Percentiles rank a stretch among this genome's conserved stretches.
These are phyloP conservation scores for Hydrangea macrophylla DNA, from an alignment of 148 eudicot species.

Conservation along the genomic window DNA sequence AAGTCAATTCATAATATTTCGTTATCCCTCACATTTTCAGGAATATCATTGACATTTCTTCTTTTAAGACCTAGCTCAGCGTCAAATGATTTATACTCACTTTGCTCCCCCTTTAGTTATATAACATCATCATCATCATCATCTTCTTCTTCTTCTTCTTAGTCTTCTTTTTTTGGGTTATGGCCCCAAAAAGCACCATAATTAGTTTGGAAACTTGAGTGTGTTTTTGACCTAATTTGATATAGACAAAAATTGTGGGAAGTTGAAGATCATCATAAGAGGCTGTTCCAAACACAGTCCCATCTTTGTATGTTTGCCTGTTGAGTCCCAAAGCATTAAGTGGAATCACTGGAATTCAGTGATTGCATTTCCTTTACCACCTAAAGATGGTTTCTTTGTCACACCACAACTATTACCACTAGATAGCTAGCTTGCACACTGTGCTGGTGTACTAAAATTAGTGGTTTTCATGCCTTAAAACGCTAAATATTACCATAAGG, in stretches of 20 bases:
- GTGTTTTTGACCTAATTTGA: slow-evolving; percentile 5
- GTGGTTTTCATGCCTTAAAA: no score
- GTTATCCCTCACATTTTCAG: no score
- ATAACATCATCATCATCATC: no score
- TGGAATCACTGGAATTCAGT: not conserved
- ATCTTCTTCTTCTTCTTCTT: no score
- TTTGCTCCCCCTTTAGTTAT: no score
- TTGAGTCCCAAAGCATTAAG: slow-evolving; percentile 5
- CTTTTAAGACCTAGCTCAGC: no score
- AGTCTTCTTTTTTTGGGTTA: not conserved
- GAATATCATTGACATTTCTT: no score
- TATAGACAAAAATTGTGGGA: not conserved
- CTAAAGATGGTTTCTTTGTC: not conserved
- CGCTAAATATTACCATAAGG: no score
- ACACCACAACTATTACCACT: not conserved
- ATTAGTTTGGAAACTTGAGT: not conserved
- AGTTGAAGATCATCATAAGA: not conserved
- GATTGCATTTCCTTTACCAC: not conserved
- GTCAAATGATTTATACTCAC: no score
- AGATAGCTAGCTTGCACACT: not conserved
- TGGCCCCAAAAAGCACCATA: not conserved
- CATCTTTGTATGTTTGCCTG: not conserved
- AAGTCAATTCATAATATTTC: no score
- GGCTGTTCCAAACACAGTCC: not conserved
- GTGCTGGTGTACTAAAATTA: no score